These are phyloP conservation scores for Pneumocystis jirovecii DNA, from an alignment of 1,139 yeast genomes.

Conservation along the genomic window DNA sequence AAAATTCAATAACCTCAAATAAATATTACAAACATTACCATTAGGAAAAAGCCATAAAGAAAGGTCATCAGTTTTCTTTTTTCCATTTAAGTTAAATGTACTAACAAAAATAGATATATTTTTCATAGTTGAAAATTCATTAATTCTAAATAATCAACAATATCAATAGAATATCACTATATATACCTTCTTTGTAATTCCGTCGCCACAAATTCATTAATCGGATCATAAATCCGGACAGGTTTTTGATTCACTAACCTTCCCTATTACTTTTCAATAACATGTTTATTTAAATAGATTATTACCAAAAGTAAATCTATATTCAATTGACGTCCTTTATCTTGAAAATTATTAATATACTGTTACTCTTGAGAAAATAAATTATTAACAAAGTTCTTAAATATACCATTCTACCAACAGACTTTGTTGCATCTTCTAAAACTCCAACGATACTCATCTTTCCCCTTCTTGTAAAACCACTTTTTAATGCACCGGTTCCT, in stretches of 20 bases:
- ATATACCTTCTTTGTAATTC: constrained; percentile 33
- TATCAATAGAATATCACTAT: not conserved
- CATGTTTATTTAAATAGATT: not conserved
- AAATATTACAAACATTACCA: constrained; percentile 21
- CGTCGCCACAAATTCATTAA: constrained; percentile 60
- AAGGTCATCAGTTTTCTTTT: constrained; percentile 33
- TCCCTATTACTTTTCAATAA: constrained; percentile 31
- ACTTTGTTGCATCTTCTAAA: constrained; percentile 84
- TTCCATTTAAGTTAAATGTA: constrained; percentile 78
- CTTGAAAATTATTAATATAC: constrained; percentile 91
- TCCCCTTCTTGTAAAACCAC: constrained; percentile 85
- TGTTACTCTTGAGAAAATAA: not conserved
- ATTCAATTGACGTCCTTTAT: constrained; percentile 71
- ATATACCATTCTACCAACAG: constrained; percentile 58
- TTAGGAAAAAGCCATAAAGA: constrained; percentile 72
- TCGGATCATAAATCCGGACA: constrained; percentile 74
- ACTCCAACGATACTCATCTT: constrained; percentile 96
- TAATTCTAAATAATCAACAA: constrained; percentile 18
- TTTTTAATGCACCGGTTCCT: constrained; percentile 90
- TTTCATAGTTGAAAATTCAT: constrained; percentile 46
- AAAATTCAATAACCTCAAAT: not conserved
- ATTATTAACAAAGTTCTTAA: not conserved
- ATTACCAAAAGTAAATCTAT: constrained; percentile 53
- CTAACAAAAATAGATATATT: constrained; percentile 61
- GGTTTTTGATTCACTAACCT: constrained; percentile 55